These are phyloP conservation scores for Bolboschoenoplectus hybrid DNA, from an alignment of 202 grass and related monocot genomes.

Conservation along the genomic window DNA sequence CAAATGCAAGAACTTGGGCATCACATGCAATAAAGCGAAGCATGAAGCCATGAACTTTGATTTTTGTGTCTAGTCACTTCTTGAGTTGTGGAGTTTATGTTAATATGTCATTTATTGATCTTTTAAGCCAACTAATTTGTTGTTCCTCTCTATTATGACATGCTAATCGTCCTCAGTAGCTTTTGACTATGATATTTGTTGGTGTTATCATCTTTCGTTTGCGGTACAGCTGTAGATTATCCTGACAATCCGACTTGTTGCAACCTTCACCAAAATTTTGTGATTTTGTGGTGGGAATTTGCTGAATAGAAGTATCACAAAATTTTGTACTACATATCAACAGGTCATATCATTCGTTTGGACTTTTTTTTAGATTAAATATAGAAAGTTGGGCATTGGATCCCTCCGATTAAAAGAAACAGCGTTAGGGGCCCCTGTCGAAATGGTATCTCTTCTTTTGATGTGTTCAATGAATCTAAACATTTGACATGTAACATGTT, in stretches of 20 bases:
- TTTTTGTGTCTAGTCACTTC: neutral
- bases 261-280: neutral
- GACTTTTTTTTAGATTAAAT: neutral
- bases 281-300: neutral
- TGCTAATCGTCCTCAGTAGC: neutral
- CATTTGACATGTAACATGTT: neutral
- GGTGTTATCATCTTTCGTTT: neutral
- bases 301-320: neutral
- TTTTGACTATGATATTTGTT: neutral
- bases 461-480: constrained; percentile 12
- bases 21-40: neutral
- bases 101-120: neutral
- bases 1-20: neutral
- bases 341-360: neutral
- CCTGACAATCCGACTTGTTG: neutral
- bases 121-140: neutral
- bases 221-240: neutral
- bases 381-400: neutral
- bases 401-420: neutral
- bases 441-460: neutral
- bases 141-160: neutral
- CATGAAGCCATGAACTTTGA: neutral
- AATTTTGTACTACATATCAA: neutral
- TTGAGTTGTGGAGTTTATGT: neutral
- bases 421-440: neutral